Conservation (phyloP, 2,329 filamentous ascomycete genomes). For the Diaporthe ilicicola region DNA sequence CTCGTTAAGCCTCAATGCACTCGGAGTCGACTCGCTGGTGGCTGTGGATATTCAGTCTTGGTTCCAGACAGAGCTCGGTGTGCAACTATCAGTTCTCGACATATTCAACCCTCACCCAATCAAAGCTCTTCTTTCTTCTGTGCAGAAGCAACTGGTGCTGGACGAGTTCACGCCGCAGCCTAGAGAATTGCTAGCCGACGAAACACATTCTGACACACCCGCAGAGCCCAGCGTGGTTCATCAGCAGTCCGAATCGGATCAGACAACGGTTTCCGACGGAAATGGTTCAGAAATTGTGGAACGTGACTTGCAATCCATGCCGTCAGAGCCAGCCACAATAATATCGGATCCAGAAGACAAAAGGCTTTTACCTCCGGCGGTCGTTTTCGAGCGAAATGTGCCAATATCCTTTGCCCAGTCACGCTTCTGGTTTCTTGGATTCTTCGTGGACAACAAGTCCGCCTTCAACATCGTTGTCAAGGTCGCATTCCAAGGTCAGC, state of each 20-base stretch:
- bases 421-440: conserved; percentile 49
- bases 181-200: conserved; percentile 22
- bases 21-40: conserved; percentile 34
- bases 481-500: background rate
- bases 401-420: conserved; percentile 50
- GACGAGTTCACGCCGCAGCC: background rate
- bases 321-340: background rate
- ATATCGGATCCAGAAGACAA: conserved; percentile 35
- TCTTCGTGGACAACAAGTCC: conserved; percentile 45
- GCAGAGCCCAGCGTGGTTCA: background rate
- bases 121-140: background rate
- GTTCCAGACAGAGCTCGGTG: conserved; percentile 51
- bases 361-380: background rate
- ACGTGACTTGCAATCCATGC: background rate
- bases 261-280: conserved; percentile 35
- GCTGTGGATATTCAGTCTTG: conserved; percentile 49
- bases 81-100: conserved; percentile 53
- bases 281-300: conserved; percentile 37
- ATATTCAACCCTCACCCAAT: conserved; percentile 43
- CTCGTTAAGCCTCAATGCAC: conserved; percentile 7
- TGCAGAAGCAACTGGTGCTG: background rate
- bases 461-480: conserved; percentile 49
- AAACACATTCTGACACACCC: conserved; percentile 3
- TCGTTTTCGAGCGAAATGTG: conserved; percentile 26
- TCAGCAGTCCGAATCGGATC: background rate